phyloP scores from a whole-genome alignment of 2,329 filamentous ascomycete species.

The Pseudocercospora vitis region DNA sequence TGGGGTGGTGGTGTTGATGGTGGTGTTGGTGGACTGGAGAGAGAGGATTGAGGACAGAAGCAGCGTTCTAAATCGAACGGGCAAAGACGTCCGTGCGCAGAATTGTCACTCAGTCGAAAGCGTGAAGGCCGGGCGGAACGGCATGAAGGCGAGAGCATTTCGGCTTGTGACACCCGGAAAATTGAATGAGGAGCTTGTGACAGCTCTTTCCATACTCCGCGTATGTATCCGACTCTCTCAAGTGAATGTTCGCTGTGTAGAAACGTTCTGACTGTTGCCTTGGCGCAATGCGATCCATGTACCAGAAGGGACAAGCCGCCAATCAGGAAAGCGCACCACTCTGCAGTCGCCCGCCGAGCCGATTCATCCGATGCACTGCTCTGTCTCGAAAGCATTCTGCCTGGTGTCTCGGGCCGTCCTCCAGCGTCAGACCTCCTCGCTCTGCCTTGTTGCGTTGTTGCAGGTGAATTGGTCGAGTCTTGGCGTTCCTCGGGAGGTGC shows the following conservation, averaged over 20 bases:
- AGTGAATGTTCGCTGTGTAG: conserved; percentile 16
- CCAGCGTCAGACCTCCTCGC: conserved; percentile 9
- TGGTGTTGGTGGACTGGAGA: conserved; percentile 13
- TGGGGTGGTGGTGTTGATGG: conserved; percentile 29
- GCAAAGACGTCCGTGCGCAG: not conserved
- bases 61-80: not conserved
- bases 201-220: conserved; percentile 29
- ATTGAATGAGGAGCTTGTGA: conserved; percentile 30
- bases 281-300: conserved; percentile 15
- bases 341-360: conserved; percentile 16
- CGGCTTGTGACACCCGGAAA: conserved; percentile 14
- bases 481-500: conserved; percentile 10
- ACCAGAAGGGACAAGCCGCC: conserved; percentile 13
- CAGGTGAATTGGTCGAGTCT: conserved; percentile 10
- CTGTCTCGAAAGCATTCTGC: conserved; percentile 6
- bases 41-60: conserved; percentile 12
- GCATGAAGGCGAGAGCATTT: conserved; percentile 12
- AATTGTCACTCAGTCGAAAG: not conserved
- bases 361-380: conserved; percentile 10
- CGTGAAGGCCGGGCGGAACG: conserved; percentile 4
- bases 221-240: conserved; percentile 26
- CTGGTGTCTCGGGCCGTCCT: not conserved
- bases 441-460: conserved; percentile 9
- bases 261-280: conserved; percentile 11
- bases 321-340: conserved; percentile 18